Conservation (phyloP, 2,329 filamentous ascomycete genomes). For the Neoscytalidium dimidiatum region DNA sequence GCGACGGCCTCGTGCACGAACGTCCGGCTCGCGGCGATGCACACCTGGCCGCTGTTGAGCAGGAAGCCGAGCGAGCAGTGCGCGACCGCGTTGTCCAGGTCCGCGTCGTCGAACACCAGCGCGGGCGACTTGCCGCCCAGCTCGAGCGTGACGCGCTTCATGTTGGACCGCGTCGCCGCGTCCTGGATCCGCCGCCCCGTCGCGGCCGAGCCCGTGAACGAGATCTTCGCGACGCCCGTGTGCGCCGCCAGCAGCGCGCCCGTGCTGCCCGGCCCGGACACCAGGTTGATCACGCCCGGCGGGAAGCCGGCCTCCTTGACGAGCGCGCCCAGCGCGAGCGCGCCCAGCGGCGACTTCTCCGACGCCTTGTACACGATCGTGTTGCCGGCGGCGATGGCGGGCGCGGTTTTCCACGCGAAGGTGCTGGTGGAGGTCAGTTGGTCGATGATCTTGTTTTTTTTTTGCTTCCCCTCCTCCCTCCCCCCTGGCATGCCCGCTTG, state of each 20-base stretch:
- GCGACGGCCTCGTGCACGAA: conserved; percentile 35
- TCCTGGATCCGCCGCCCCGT: conserved; percentile 40
- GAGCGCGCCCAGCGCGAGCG: conserved; percentile 30
- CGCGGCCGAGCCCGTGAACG: conserved; percentile 41
- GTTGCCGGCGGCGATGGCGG: conserved; percentile 34
- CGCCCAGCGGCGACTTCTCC: conserved; percentile 31
- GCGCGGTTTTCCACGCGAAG: conserved; percentile 31
- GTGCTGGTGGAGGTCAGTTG: conserved; percentile 3
- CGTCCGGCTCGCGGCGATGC: conserved; percentile 30
- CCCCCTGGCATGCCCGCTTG: background rate
- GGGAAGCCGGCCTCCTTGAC: conserved; percentile 40
- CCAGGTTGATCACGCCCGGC: conserved; percentile 43
- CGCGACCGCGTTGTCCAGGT: conserved; percentile 46
- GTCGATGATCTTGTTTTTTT: background rate
- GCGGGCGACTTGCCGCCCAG: conserved; percentile 50
- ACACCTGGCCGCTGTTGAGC: conserved; percentile 31
- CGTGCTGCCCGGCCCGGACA: conserved; percentile 27
- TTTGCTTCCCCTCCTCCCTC: background rate
- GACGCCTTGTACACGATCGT: conserved; percentile 33
- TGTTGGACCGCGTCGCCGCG: conserved; percentile 37
- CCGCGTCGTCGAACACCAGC: conserved; percentile 51
- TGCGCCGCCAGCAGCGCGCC: conserved; percentile 40
- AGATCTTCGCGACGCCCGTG: conserved; percentile 45
- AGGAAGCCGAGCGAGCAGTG: conserved; percentile 29
- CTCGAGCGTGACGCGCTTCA: conserved; percentile 51